phyloP scores from a whole-genome alignment of 495 filamentous ascomycete genomes.

The Tuber melanosporum region DNA sequence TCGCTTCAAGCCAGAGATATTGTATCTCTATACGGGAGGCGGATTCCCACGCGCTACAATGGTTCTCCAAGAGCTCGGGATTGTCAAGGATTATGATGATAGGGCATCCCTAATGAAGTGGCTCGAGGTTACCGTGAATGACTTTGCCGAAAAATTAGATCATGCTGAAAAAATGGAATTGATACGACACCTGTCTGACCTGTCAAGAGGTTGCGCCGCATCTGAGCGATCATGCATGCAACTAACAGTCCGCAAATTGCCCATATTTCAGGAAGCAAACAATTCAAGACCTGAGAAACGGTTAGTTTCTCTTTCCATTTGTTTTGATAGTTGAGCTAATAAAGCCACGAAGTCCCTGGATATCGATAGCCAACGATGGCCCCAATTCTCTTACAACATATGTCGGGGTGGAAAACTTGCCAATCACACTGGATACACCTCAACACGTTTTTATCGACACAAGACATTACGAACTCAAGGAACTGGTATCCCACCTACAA shows the following conservation, averaged over 20 bases:
- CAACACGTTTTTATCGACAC: constrained; percentile 34
- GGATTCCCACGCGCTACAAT: constrained; percentile 9
- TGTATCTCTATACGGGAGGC: constrained; percentile 6
- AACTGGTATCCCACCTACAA: constrained; percentile 11
- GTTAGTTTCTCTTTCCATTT: background rate
- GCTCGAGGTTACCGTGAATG: constrained; percentile 19
- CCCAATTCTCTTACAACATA: constrained; percentile 1
- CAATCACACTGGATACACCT: constrained; percentile 12
- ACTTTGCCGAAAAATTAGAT: constrained; percentile 16
- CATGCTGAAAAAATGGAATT: constrained; percentile 10
- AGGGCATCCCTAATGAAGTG: constrained; percentile 13
- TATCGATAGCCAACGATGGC: constrained; percentile 10
- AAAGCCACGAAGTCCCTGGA: constrained; percentile 15
- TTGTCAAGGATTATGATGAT: constrained; percentile 15
- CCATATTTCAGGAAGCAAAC: constrained; percentile 17
- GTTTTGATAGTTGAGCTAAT: constrained; percentile 4
- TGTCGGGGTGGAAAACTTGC: constrained; percentile 16
- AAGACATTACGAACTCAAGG: background rate
- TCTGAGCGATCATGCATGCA: constrained; percentile 6
- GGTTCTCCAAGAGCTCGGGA: constrained; percentile 1
- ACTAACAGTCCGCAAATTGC: constrained; percentile 10
- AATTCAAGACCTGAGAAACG: background rate
- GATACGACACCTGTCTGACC: constrained; percentile 1
- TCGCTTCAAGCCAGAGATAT: background rate
- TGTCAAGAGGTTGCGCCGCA: background rate